These are phyloP conservation scores for Cyberlindnera euphorbiae DNA, from an alignment of 805 yeast genomes.

Conservation along the genomic window DNA sequence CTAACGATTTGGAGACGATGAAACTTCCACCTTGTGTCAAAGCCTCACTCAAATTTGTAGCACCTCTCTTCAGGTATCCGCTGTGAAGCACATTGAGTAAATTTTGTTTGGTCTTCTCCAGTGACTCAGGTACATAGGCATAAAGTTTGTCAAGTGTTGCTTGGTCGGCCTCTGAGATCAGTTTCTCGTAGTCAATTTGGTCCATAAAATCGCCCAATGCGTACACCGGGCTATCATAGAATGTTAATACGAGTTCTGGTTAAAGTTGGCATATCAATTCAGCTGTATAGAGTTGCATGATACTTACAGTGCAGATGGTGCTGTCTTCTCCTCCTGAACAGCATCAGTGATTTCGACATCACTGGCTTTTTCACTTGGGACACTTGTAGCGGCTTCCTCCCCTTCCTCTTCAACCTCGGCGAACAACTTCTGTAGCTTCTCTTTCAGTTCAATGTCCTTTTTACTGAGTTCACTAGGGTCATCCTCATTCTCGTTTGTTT, in stretches of 20 bases:
- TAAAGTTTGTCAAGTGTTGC: slow-evolving; percentile 33
- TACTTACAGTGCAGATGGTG: slow-evolving; percentile 14
- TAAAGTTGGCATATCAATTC: too few species aligned
- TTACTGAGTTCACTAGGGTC: slow-evolving; percentile 50
- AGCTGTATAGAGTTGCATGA: not conserved
- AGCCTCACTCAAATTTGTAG: slow-evolving; percentile 37
- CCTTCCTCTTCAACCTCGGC: slow-evolving; percentile 38
- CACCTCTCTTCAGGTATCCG: slow-evolving; percentile 43
- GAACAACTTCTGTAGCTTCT: slow-evolving; percentile 44
- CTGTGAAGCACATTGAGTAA: slow-evolving; percentile 41
- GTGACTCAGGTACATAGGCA: slow-evolving; percentile 38
- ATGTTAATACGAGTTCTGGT: slow-evolving; percentile 7
- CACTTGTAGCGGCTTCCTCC: too few species aligned
- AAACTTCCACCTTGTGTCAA: slow-evolving; percentile 44
- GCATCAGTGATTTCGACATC: slow-evolving; percentile 18
- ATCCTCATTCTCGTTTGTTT: slow-evolving; percentile 58
- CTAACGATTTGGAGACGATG: slow-evolving; percentile 43
- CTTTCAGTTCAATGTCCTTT: slow-evolving; percentile 48
- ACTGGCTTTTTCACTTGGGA: slow-evolving; percentile 29
- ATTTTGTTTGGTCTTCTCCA: slow-evolving; percentile 33
- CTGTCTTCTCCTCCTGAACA: slow-evolving; percentile 1
- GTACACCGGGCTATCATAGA: slow-evolving; percentile 15
- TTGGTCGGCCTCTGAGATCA: slow-evolving; percentile 23
- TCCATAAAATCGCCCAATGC: slow-evolving; percentile 19
- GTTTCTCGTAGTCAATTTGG: slow-evolving; percentile 8